phyloP scores from a whole-genome alignment of 768 basidiomycete species.

The Gautieria morchelliformis region DNA sequence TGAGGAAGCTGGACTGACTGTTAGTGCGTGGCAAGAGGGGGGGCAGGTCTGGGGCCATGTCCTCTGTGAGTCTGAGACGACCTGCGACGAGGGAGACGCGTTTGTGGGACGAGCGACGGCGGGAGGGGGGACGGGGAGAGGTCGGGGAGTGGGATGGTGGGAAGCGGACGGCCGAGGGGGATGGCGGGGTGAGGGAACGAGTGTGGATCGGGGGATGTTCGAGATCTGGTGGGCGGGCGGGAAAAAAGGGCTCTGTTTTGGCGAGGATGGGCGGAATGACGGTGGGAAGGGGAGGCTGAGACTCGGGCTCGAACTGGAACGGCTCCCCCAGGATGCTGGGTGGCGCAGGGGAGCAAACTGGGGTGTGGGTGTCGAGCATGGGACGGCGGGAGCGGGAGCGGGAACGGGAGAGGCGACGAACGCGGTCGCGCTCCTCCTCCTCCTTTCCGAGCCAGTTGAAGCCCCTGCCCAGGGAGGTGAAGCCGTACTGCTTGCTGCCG shows the following conservation, averaged over 20 bases:
- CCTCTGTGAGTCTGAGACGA: conserved; percentile 69
- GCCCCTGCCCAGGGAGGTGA: conserved; percentile 76
- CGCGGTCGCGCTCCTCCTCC: conserved; percentile 19
- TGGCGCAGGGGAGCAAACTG: background rate
- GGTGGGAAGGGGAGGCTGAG: conserved; percentile 19
- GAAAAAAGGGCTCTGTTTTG: conserved; percentile 21
- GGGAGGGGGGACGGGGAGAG: conserved; percentile 14
- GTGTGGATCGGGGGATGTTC: conserved; percentile 17
- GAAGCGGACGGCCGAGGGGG: background rate
- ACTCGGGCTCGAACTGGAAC: conserved; percentile 9
- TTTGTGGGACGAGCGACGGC: conserved; percentile 74
- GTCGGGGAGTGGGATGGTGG: background rate
- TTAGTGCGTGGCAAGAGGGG: conserved; percentile 54
- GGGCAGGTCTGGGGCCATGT: conserved; percentile 45
- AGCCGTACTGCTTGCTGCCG: conserved; percentile 66
- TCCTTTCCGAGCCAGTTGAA: conserved; percentile 58
- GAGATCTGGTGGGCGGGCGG: conserved; percentile 23
- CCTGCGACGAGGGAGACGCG: conserved; percentile 79
- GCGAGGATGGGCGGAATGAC: conserved; percentile 21
- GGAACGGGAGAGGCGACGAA: background rate
- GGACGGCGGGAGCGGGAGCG: background rate
- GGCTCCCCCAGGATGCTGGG: conserved; percentile 7
- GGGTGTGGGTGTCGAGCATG: background rate
- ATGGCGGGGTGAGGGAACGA: conserved; percentile 16
- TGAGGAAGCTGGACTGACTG: conserved; percentile 56